Conservation (phyloP, 2,329 filamentous ascomycete species). For the Colletotrichum sp. region DNA sequence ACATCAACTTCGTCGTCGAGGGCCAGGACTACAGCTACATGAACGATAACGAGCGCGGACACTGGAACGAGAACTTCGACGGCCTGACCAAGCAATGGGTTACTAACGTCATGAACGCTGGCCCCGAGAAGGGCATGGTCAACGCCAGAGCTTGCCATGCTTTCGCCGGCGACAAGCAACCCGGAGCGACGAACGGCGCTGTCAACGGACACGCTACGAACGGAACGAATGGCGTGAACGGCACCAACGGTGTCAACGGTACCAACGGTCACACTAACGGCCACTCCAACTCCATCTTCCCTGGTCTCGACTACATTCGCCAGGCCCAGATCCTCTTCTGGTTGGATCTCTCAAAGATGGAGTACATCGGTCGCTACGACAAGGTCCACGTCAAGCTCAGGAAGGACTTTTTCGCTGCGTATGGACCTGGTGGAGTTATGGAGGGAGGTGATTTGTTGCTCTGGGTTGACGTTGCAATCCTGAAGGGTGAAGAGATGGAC, state of each 20-base stretch:
- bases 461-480: conserved; percentile 10
- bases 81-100: conserved; percentile 17
- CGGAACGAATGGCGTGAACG: background rate
- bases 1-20: conserved; percentile 17
- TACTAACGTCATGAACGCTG: conserved; percentile 4
- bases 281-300: conserved; percentile 2
- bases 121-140: conserved; percentile 5
- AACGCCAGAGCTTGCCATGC: conserved; percentile 4
- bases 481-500: conserved; percentile 16
- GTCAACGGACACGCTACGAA: background rate
- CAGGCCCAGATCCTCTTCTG: conserved; percentile 13
- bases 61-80: conserved; percentile 19
- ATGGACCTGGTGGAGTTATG: conserved; percentile 12
- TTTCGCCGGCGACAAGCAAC: conserved; percentile 14
- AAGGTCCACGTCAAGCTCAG: conserved; percentile 18
- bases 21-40: conserved; percentile 18
- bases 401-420: conserved; percentile 8
- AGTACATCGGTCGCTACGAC: conserved; percentile 9
- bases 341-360: conserved; percentile 16
- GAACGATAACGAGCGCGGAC: conserved; percentile 5
- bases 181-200: conserved; percentile 4
- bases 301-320: conserved; percentile 15
- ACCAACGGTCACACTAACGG: background rate
- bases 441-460: conserved; percentile 13
- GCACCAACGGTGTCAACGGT: background rate